phyloP scores from a whole-genome alignment of 1,284 basidiomycete genomes.

The Termitomyces sp. region DNA sequence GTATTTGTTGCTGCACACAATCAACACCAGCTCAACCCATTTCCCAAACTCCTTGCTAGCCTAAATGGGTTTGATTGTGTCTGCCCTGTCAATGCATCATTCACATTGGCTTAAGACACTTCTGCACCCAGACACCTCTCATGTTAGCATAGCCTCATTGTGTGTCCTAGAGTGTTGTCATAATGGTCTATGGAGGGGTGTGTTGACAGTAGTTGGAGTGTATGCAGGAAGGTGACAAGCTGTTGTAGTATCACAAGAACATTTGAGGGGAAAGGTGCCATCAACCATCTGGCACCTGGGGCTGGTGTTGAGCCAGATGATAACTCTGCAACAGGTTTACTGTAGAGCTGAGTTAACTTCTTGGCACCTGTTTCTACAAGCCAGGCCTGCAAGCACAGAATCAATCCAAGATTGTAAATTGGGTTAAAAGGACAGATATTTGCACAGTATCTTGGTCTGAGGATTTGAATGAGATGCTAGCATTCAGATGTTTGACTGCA shows the following conservation, averaged over 20 bases:
- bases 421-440: constrained; percentile 27
- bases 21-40: constrained; percentile 59
- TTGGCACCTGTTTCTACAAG: constrained; percentile 76
- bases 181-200: constrained; percentile 70
- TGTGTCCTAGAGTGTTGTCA: constrained; percentile 62
- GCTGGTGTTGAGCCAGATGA: constrained; percentile 63
- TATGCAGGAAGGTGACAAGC: constrained; percentile 62
- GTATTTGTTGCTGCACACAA: constrained; percentile 67
- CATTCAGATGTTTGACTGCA: constrained; percentile 69
- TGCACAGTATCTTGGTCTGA: constrained; percentile 53
- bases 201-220: constrained; percentile 66
- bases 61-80: constrained; percentile 54
- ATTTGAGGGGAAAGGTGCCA: constrained; percentile 48
- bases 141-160: constrained; percentile 79
- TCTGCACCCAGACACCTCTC: constrained; percentile 70
- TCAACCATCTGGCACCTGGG: constrained; percentile 51
- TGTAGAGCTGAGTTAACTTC: constrained; percentile 73
- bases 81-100: constrained; percentile 60
- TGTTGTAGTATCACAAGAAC: constrained; percentile 52
- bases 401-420: background rate
- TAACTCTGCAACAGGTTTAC: constrained; percentile 77
- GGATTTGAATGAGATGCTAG: constrained; percentile 71
- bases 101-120: constrained; percentile 62
- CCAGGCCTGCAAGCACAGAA: constrained; percentile 43
- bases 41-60: constrained; percentile 63